These are phyloP conservation scores for Mortierella claussenii DNA, from an alignment of 192 early-diverging fungal species.

Conservation along the genomic window DNA sequence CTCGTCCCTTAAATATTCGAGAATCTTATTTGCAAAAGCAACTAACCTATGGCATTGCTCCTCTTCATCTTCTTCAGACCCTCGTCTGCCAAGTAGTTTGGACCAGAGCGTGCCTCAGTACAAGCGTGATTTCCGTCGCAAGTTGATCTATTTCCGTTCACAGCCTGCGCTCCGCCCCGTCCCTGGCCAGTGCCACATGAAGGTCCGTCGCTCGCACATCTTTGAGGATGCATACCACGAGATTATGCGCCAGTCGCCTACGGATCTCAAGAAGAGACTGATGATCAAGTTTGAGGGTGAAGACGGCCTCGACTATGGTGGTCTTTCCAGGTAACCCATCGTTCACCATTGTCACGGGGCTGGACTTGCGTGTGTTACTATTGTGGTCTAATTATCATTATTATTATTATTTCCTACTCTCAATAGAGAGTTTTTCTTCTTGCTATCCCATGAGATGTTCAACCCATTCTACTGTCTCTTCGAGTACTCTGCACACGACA, in stretches of 20 bases:
- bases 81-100: conserved; percentile 83
- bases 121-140: conserved; percentile 98
- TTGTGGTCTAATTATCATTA: no score
- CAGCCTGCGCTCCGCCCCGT: conserved; percentile 91
- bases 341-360: no score
- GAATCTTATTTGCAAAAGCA: no score
- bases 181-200: conserved; percentile 93
- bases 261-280: conserved; percentile 94
- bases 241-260: conserved; percentile 91
- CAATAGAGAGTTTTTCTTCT: conserved; percentile 93
- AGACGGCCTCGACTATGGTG: conserved; percentile 98
- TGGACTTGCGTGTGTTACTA: no score
- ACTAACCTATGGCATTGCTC: neutral
- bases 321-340: conserved; percentile 91
- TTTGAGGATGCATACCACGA: conserved; percentile 98
- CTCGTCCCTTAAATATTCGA: no score
- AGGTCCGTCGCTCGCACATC: conserved; percentile 86
- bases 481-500: conserved; percentile 98
- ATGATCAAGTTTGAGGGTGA: conserved; percentile 99
- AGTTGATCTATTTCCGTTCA: conserved; percentile 95
- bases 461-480: conserved; percentile 97
- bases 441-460: conserved; percentile 99
- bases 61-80: conserved; percentile 49
- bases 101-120: conserved; percentile 97
- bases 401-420: no score